Evolutionary conservation across 169 alveolate species (phyloP), one percentile per base, ranked within the genome.

Genomic region (Eimeria acervulina): DNA sequence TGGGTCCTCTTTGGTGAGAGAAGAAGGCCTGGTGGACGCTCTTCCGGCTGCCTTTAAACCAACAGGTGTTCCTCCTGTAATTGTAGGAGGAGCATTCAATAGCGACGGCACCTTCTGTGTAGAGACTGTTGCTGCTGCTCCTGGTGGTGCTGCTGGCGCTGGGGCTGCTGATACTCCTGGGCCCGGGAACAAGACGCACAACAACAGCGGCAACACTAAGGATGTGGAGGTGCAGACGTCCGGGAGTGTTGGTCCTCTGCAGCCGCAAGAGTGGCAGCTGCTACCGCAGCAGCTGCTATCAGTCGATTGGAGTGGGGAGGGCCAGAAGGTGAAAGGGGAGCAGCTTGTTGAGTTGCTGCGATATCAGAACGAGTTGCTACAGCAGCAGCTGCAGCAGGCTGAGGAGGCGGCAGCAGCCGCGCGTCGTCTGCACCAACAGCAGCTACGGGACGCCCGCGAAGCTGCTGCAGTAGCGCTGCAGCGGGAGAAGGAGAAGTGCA

Each of bases 291-390:
- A 7, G 33, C 47, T 40, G 28, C 47, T 19, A 17, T 19, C 52
- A 36, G 59, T 36, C 5, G 85, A 74, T 6, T 87, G 94, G 94
- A 33, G 70, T 76, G 93, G 78, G 21, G 92, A 84, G 21, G 88
- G 90, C 61, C 33, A 61, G 28, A 74, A 31, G 47, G 72, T 92
- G 10, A 66, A 80, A 42, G 59, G 95, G 2, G 90, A 89, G 88
- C 80, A 89, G 88, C 88, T 89, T 21, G 19, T 89, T 1, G 85
- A 70, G 40, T 36, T 55, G 84, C 88, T 89, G 95, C 95, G 74
- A 40, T 44, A 42, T 51, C 95, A 89, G 42, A 55, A 42, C 61
- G 68, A 44, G 31, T 31, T 89, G 87, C 95, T 89, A 74, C 66
- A 68, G 87, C 72, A 68, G 87, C 95, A 89, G 88, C 88, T 89